Percentiles rank a stretch among this genome's conserved stretches.
Conservation (phyloP, 1,139 yeast genomes). For the Arxiozyma slooffiae region DNA sequence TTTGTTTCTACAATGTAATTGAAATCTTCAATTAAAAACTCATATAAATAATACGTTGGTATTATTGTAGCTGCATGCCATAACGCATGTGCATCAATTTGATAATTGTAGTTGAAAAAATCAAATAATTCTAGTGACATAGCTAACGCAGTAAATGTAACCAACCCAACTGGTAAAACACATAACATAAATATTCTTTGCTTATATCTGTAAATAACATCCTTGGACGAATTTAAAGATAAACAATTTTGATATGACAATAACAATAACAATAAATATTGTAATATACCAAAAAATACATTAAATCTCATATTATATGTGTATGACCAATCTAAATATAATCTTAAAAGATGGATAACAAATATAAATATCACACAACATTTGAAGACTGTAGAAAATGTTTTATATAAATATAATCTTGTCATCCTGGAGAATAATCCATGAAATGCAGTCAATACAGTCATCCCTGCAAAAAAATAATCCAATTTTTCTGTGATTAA, state of each 20-base stretch:
- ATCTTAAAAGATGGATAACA: slow-evolving; percentile 52
- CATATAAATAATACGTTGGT: slow-evolving; percentile 39
- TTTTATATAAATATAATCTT: slow-evolving; percentile 24
- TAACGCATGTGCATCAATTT: slow-evolving; percentile 84
- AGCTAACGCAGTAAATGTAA: slow-evolving; percentile 48
- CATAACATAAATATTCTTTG: slow-evolving; percentile 36
- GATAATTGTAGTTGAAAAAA: slow-evolving; percentile 61
- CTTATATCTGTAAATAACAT: background rate
- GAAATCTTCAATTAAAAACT: slow-evolving; percentile 31
- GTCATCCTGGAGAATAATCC: slow-evolving; percentile 51
- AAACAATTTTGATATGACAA: slow-evolving; percentile 29
- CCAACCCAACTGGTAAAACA: slow-evolving; percentile 41
- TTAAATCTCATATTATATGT: slow-evolving; percentile 92
- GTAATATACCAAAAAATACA: slow-evolving; percentile 64
- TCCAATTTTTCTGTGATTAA: slow-evolving; percentile 73
- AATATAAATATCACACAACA: slow-evolving; percentile 40
- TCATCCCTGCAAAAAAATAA: slow-evolving; percentile 85
- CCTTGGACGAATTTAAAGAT: slow-evolving; percentile 4
- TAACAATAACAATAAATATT: slow-evolving; percentile 40
- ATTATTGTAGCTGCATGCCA: slow-evolving; percentile 81
- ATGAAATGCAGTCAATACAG: slow-evolving; percentile 72
- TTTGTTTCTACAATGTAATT: slow-evolving; percentile 6
- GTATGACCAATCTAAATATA: slow-evolving; percentile 75
- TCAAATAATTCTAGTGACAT: slow-evolving; percentile 86
- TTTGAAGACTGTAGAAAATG: slow-evolving; percentile 32